Percentiles rank a stretch among this genome's conserved stretches.
Evolutionary conservation across 805 yeast species (phyloP).

Genomic region (Starmerella stigmatis): DNA sequence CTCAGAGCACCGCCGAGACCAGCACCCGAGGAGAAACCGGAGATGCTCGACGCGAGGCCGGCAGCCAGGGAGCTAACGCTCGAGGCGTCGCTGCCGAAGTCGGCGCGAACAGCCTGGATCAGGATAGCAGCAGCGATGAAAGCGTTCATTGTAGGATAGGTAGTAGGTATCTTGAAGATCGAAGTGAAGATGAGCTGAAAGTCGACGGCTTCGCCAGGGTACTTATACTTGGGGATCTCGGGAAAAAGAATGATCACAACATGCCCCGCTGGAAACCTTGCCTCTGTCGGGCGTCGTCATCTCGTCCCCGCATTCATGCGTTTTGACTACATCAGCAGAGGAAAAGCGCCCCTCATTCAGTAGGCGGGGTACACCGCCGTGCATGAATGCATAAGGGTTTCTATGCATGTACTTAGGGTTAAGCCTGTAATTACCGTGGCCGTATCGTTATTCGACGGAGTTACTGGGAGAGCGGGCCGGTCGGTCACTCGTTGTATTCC

Average conservation of each 20-base stretch:
- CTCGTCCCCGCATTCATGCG: constrained; percentile 6
- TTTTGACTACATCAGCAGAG: neutral
- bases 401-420: neutral
- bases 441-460: too few species aligned
- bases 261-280: constrained; percentile 8
- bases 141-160: constrained; percentile 17
- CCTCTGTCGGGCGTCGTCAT: neutral
- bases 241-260: neutral
- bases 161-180: neutral
- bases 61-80: constrained; percentile 4
- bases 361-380: constrained; percentile 4
- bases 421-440: neutral
- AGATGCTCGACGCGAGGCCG: constrained; percentile 18
- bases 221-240: constrained; percentile 7
- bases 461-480: too few species aligned
- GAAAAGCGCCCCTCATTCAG: constrained; percentile 4
- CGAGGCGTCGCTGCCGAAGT: constrained; percentile 17
- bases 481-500: too few species aligned
- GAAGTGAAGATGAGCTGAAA: neutral
- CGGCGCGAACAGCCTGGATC: constrained; percentile 18
- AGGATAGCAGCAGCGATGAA: constrained; percentile 21
- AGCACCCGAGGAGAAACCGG: constrained; percentile 15
- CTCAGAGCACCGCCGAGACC: constrained; percentile 28
- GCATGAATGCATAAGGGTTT: constrained; percentile 4
- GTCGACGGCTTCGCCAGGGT: neutral